Conservation (phyloP, 108 stramenopile genomes). For the Nitzschia sp. region DNA sequence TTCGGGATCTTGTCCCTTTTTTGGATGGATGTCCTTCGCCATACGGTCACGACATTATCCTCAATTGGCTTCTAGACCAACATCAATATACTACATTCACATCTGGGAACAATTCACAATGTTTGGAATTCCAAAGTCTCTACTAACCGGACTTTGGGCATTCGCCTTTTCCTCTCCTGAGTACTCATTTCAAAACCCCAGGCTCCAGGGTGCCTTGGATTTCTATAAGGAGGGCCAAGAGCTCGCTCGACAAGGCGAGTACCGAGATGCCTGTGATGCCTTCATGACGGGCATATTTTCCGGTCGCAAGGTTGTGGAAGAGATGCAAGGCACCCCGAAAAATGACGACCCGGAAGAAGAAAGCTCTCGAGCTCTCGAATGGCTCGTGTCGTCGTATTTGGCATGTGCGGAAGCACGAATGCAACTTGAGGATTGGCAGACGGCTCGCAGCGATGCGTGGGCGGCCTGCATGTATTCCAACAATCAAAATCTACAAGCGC, state of each 20-base stretch:
- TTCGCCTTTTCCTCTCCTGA: not conserved
- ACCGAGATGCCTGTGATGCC: slow-evolving; percentile 6
- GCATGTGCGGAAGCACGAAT: not conserved
- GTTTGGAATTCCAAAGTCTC: not conserved
- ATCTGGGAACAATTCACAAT: too few relatives aligned
- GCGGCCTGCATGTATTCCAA: slow-evolving; percentile 17
- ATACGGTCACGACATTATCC: too few relatives aligned
- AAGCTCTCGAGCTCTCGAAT: not conserved
- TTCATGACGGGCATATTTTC: slow-evolving; percentile 3
- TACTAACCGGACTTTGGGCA: not conserved
- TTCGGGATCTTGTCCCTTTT: too few relatives aligned
- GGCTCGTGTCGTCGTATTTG: slow-evolving; percentile 5
- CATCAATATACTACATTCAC: too few relatives aligned
- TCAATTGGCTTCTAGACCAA: too few relatives aligned
- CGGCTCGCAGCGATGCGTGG: slow-evolving; percentile 20
- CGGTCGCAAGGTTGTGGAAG: slow-evolving; percentile 15
- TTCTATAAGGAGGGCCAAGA: slow-evolving; percentile 4
- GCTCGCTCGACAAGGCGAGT: not conserved
- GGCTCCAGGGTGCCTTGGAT: slow-evolving; percentile 10
- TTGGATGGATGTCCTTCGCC: too few relatives aligned
- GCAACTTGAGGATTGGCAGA: slow-evolving; percentile 10
- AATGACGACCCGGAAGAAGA: slow-evolving; percentile 9
- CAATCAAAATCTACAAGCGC: not conserved
- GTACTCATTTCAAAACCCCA: slow-evolving; percentile 1
- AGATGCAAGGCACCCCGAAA: not conserved